Evolutionary conservation across 257 asterid species (phyloP), one percentile per base, ranked within the genome.

Genomic region (Solanum piurae): DNA sequence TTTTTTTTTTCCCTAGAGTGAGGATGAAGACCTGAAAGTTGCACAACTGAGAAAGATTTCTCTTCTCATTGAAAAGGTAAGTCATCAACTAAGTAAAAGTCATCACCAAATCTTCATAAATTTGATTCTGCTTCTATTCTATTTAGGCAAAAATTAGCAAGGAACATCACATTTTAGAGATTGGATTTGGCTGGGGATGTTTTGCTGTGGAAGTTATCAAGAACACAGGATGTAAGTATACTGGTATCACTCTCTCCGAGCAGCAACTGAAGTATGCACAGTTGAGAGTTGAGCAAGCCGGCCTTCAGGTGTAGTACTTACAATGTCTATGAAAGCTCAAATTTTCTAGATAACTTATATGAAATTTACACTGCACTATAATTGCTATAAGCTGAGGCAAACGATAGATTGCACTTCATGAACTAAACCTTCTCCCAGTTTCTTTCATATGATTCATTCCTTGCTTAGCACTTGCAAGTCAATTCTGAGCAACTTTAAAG

Each of bases 151-250:
- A 90, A 88, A 88, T 97, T 34, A 85, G 90, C 40, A 91, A 92
- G 87, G 90, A 92, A 37, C 95, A 94, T 89, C 97, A 95, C 85
- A 88, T 97, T 86, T 90, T 97, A 37, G 99, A 97, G 93, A 95
- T 95, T n/a, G 98, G 99, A 36, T 91, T 95, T 76, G 99, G 99
- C 34, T 95, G 98, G 98, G 98, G 98, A 83, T 93, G 96, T 74
- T 89, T 97, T 66, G 98, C 98, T 34, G 88, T 97, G 10, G 98
- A 97, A 91, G 93, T 89, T 18, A 99, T 97, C 5, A 94, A 89
- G 91, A 88, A 91, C 90, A 94, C 98, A 1, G 96, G 98, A 38
- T 97, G 99, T 90, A 93, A 89, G 87, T 97, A 95, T 62, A 97
- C 99, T 0, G 99, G 99, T 31, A 92, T 95, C 89, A 97, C 99